phyloP scores from a whole-genome alignment of 192 early-diverging fungal genomes.

The Coemansia sp. region DNA sequence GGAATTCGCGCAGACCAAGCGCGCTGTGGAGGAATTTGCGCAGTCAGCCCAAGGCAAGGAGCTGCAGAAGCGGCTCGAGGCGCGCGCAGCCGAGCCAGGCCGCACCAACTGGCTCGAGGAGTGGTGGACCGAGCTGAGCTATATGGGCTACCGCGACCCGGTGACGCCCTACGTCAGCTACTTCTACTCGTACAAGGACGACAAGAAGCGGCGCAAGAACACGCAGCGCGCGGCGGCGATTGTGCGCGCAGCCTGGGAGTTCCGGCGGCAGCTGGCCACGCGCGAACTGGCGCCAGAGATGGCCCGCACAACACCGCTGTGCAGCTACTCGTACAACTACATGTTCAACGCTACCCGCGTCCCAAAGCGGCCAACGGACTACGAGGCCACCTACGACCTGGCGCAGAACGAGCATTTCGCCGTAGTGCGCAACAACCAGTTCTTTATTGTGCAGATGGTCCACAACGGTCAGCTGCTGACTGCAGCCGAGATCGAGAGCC shows the following conservation, averaged over 20 bases:
- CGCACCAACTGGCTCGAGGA: conserved; percentile 90
- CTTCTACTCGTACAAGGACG: conserved; percentile 94
- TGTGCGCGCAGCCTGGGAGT: conserved; percentile 85
- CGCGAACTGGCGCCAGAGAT: conserved; percentile 82
- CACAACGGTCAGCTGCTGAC: conserved; percentile 79
- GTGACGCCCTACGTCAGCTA: conserved; percentile 96
- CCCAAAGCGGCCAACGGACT: conserved; percentile 83
- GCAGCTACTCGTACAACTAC: conserved; percentile 90
- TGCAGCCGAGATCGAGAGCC: conserved; percentile 80
- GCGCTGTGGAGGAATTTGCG: conserved; percentile 75
- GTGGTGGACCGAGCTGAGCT: conserved; percentile 98
- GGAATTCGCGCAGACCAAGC: conserved; percentile 71
- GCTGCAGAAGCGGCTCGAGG: conserved; percentile 83
- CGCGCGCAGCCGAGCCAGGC: conserved; percentile 70
- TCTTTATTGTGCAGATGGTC: conserved; percentile 76
- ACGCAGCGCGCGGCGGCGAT: conserved; percentile 87
- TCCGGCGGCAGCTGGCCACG: conserved; percentile 78
- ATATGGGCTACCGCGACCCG: conserved; percentile 93
- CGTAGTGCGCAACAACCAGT: conserved; percentile 90
- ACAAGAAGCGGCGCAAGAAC: conserved; percentile 73
- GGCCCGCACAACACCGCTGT: conserved; percentile 75
- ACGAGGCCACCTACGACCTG: conserved; percentile 73
- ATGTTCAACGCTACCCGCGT: conserved; percentile 97
- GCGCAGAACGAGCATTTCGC: conserved; percentile 78
- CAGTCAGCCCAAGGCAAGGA: conserved; percentile 80